phyloP scores from a whole-genome alignment of 106 monocot genomes.

The Cymbidium sinense region DNA sequence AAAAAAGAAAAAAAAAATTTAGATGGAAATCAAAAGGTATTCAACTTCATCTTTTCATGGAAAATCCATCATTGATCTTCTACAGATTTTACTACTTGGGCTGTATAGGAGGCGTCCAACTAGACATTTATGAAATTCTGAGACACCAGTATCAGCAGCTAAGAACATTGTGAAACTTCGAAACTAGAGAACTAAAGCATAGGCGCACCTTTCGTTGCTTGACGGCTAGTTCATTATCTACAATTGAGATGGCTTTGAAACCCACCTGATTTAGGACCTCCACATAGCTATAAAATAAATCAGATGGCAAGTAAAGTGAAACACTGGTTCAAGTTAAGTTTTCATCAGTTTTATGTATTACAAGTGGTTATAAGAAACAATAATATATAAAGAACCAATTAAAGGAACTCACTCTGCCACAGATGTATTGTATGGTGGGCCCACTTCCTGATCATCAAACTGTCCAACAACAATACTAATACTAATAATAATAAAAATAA shows the following conservation, averaged over 20 bases:
- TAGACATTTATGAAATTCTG: not conserved
- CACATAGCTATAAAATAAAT: conserved; percentile 37
- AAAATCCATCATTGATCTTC: not conserved
- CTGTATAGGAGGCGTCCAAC: not conserved
- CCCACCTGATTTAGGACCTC: conserved; percentile 38
- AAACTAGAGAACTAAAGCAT: not conserved
- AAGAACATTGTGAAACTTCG: not conserved
- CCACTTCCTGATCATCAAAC: conserved; percentile 31
- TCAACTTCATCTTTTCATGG: not conserved
- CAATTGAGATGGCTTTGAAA: conserved; percentile 36
- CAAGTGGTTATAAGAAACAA: not conserved
- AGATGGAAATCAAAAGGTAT: not conserved
- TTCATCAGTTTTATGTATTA: not conserved
- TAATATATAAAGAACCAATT: not conserved
- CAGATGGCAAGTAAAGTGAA: not conserved
- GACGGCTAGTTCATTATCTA: conserved; percentile 63
- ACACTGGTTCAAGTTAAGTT: not conserved
- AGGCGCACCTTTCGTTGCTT: conserved; percentile 42
- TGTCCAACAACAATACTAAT: conserved; percentile 15
- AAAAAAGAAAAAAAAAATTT: too few relatives aligned
- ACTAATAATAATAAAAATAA: not conserved
- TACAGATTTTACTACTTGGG: not conserved
- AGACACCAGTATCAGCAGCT: not conserved
- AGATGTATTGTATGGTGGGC: conserved; percentile 41
- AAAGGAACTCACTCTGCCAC: conserved; percentile 27